Percentiles rank a stretch among this genome's conserved stretches.
These are phyloP conservation scores for Flammula alnicola DNA, from an alignment of 1,284 basidiomycete species.

Conservation along the genomic window DNA sequence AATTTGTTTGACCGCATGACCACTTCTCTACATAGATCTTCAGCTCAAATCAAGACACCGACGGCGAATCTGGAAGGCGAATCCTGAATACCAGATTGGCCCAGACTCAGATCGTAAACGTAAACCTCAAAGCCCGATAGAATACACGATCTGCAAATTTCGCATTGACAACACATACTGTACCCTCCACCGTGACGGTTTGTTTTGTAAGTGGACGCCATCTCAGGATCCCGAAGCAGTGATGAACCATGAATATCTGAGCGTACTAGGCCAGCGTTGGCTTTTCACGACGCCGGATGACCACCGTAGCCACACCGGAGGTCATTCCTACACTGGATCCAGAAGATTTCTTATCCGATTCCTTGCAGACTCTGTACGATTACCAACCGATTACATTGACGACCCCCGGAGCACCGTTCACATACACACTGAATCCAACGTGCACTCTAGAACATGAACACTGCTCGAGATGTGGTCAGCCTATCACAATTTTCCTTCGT, in stretches of 20 bases:
- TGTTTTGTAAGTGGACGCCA: neutral
- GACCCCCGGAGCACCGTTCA: conserved; percentile 53
- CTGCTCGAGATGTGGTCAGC: conserved; percentile 11
- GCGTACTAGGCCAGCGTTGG: no score
- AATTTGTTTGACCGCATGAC: conserved; percentile 5
- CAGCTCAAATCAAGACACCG: neutral
- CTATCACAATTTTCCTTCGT: conserved; percentile 40
- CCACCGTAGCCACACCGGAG: neutral
- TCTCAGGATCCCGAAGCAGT: neutral
- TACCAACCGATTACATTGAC: conserved; percentile 63
- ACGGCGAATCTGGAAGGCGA: neutral
- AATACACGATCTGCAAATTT: neutral
- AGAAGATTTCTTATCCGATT: conserved; percentile 68
- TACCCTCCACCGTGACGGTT: neutral
- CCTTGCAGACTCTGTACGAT: conserved; percentile 64
- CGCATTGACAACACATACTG: neutral
- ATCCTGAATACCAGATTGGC: conserved; percentile 5
- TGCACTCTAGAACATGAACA: conserved; percentile 13
- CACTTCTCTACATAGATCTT: neutral
- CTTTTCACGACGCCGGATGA: no score
- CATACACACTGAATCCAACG: conserved; percentile 36
- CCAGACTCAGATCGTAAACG: neutral
- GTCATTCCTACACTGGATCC: conserved; percentile 40
- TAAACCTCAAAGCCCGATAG: neutral
- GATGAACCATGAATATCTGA: no score